Evolutionary conservation across 192 early-diverging fungal species (phyloP).

Genomic region (Gamsiella multidivaricata): DNA sequence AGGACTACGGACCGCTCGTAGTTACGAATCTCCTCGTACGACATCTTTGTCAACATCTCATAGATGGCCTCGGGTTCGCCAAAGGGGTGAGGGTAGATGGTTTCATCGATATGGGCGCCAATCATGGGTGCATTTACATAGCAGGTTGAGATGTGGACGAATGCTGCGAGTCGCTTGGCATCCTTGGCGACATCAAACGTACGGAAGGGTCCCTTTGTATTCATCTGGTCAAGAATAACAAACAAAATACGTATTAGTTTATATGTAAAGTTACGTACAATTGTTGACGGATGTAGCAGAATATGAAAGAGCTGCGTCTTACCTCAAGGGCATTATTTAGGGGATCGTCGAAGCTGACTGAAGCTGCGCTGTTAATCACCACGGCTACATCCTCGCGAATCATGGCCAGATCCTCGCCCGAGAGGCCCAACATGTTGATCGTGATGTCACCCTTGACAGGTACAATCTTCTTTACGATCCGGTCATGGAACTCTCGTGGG

Average conservation of each 20-base stretch:
- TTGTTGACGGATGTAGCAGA: neutral
- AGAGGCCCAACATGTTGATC: slow-evolving; percentile 46
- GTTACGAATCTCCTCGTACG: slow-evolving; percentile 43
- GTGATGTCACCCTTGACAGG: slow-evolving; percentile 58
- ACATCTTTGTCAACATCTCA: slow-evolving; percentile 28
- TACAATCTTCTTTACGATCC: slow-evolving; percentile 54
- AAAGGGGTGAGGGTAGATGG: slow-evolving; percentile 32
- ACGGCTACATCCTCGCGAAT: slow-evolving; percentile 55
- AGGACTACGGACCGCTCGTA: slow-evolving; percentile 43
- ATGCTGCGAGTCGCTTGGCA: slow-evolving; percentile 25
- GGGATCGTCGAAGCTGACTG: slow-evolving; percentile 57
- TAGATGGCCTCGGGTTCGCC: slow-evolving; percentile 37
- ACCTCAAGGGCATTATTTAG: slow-evolving; percentile 62
- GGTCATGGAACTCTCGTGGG: slow-evolving; percentile 41
- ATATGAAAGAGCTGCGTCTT: neutral
- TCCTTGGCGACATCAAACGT: slow-evolving; percentile 41
- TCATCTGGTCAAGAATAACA: slow-evolving; percentile 49
- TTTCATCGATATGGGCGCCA: slow-evolving; percentile 25
- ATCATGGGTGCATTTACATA: slow-evolving; percentile 44
- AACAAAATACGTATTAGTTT: neutral
- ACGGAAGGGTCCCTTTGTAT: slow-evolving; percentile 36
- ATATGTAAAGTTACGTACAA: neutral
- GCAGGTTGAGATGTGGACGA: slow-evolving; percentile 49
- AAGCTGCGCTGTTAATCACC: slow-evolving; percentile 62
- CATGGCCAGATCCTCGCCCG: slow-evolving; percentile 47